A percentile compares a stretch with the other conserved stretches of the same genome.
Conservation (phyloP, 495 filamentous ascomycete species). For the Cladorrhinum samala region DNA sequence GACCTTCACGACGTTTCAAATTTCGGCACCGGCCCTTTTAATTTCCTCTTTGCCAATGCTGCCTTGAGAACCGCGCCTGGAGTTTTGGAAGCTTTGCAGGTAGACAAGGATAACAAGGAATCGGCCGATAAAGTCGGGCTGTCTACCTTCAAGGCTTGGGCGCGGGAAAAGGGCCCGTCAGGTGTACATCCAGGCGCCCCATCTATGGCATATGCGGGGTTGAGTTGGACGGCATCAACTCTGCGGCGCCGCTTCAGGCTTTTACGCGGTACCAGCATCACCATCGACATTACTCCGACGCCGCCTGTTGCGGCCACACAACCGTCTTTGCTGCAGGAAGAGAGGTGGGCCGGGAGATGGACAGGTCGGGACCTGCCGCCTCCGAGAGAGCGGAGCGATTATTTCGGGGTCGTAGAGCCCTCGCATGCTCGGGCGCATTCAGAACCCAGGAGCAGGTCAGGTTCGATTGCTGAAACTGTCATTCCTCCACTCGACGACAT, state of each 20-base stretch:
- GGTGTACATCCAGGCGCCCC: constrained; percentile 35
- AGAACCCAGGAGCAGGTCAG: constrained; percentile 19
- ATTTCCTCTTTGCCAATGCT: constrained; percentile 54
- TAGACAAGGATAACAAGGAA: constrained; percentile 27
- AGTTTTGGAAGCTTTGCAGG: constrained; percentile 46
- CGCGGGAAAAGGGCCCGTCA: constrained; percentile 40
- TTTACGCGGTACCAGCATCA: constrained; percentile 42
- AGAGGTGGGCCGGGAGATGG: constrained; percentile 20
- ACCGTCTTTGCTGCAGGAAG: constrained; percentile 19
- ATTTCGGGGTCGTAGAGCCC: constrained; percentile 31
- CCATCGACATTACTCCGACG: constrained; percentile 22
- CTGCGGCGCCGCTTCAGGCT: constrained; percentile 57
- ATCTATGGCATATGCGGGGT: constrained; percentile 48
- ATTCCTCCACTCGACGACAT: constrained; percentile 24
- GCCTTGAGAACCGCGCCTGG: constrained; percentile 44
- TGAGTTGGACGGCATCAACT: constrained; percentile 59
- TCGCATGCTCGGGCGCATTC: constrained; percentile 14
- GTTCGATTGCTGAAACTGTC: constrained; percentile 14
- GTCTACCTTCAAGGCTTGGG: constrained; percentile 57
- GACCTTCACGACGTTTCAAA: constrained; percentile 53
- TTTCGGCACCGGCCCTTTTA: constrained; percentile 44
- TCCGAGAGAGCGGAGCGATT: constrained; percentile 29
- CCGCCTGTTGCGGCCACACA: constrained; percentile 30
- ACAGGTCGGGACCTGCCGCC: constrained; percentile 19
- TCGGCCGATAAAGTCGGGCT: constrained; percentile 35